These are phyloP conservation scores for Sugiyamaella smithiae DNA, from an alignment of 805 yeast species.

Conservation along the genomic window DNA sequence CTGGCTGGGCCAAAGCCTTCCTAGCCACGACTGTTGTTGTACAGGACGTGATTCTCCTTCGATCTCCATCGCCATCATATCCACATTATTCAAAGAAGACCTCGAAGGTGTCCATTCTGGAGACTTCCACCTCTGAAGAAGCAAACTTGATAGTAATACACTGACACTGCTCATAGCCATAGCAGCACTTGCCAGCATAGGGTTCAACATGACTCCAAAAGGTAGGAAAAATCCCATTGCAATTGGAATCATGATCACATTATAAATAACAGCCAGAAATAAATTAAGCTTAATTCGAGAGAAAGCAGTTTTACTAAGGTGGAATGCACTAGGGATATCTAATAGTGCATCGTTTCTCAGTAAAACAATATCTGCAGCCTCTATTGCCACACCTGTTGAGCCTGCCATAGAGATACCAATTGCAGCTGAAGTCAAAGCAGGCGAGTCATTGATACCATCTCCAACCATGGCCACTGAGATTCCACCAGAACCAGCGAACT, in stretches of 20 bases:
- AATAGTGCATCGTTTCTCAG: slow-evolving; percentile 34
- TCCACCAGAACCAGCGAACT: not conserved
- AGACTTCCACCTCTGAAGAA: slow-evolving; percentile 56
- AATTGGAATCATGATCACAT: slow-evolving; percentile 83
- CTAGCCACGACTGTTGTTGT: no score
- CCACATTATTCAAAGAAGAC: no score
- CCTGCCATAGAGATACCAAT: slow-evolving; percentile 89
- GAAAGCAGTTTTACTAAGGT: slow-evolving; percentile 69
- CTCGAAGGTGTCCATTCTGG: slow-evolving; percentile 11
- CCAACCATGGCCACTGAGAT: slow-evolving; percentile 78
- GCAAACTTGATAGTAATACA: slow-evolving; percentile 77
- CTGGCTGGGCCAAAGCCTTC: no score
- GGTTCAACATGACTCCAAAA: slow-evolving; percentile 69
- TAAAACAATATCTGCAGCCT: slow-evolving; percentile 91
- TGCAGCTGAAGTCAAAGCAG: slow-evolving; percentile 86
- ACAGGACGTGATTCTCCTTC: no score
- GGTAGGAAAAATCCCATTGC: slow-evolving; percentile 92
- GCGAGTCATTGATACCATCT: slow-evolving; percentile 97
- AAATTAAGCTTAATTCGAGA: slow-evolving; percentile 76
- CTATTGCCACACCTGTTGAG: slow-evolving; percentile 95
- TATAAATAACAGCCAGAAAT: slow-evolving; percentile 82
- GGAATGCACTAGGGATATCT: slow-evolving; percentile 51
- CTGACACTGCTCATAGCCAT: slow-evolving; percentile 93
- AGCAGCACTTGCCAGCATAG: slow-evolving; percentile 86
- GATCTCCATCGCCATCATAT: no score